Conservation (phyloP, 257 asterid genomes). For the Paulownia fortunei region DNA sequence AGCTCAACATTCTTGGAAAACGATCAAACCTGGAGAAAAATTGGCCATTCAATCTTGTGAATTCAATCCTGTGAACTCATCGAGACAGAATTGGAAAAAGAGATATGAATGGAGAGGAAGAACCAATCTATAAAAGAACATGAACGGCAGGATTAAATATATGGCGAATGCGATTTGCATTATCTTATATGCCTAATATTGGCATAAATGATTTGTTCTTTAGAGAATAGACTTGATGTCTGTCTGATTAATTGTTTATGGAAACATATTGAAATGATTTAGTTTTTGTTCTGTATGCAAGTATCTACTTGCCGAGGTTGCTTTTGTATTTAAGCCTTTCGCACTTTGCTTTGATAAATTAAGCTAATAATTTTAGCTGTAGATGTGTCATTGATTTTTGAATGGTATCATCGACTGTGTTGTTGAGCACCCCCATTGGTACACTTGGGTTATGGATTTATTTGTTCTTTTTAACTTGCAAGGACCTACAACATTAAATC, state of each 20-base stretch:
- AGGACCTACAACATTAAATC: background rate
- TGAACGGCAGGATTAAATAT: no score
- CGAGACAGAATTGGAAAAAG: no score
- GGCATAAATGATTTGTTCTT: background rate
- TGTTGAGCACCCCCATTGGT: background rate
- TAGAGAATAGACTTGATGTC: background rate
- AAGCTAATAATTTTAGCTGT: no score
- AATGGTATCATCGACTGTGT: background rate
- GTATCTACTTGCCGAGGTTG: background rate
- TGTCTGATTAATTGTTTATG: background rate
- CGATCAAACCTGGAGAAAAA: no score
- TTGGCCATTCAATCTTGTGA: no score
- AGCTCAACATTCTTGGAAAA: no score
- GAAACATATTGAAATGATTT: background rate
- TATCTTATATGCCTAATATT: background rate
- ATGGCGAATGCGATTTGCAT: no score
- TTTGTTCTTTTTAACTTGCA: background rate
- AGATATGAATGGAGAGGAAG: no score
- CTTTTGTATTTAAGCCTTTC: background rate
- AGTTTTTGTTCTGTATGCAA: background rate
- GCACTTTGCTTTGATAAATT: background rate
- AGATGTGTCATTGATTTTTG: background rate
- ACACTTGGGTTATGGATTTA: background rate
- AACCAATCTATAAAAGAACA: no score
- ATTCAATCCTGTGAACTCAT: no score